phyloP scores from a whole-genome alignment of 2,329 filamentous ascomycete genomes.

The Trichoderma semiorbis region DNA sequence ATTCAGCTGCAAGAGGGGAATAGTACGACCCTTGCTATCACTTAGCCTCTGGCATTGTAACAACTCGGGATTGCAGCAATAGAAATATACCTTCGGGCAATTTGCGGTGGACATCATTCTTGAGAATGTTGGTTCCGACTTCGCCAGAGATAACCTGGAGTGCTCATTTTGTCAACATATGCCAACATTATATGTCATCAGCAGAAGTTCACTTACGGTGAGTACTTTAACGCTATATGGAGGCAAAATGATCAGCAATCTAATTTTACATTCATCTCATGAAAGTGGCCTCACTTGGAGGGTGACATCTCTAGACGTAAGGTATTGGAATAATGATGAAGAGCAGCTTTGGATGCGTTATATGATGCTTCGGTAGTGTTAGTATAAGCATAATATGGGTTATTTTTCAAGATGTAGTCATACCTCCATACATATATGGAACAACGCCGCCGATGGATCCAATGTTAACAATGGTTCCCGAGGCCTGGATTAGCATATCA shows the following conservation, averaged over 20 bases:
- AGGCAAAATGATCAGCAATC: not conserved
- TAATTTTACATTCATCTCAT: not conserved
- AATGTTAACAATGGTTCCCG: constrained; percentile 27
- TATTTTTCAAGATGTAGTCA: not conserved
- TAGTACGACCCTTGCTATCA: not conserved
- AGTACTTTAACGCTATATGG: not conserved
- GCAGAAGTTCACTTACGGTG: not conserved
- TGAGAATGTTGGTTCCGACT: constrained; percentile 14
- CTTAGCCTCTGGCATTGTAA: not conserved
- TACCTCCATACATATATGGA: constrained; percentile 22
- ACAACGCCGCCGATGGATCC: constrained; percentile 25
- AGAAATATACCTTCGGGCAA: not conserved
- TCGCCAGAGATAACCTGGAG: constrained; percentile 20
- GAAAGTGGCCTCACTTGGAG: constrained; percentile 18
- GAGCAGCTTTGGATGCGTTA: constrained; percentile 25
- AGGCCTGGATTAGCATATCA: constrained; percentile 22
- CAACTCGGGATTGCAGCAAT: not conserved
- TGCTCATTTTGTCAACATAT: not conserved
- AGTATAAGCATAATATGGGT: not conserved
- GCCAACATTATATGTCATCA: not conserved
- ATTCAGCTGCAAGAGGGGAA: not conserved
- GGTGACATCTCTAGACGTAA: constrained; percentile 26
- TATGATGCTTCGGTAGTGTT: constrained; percentile 10
- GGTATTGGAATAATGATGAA: constrained; percentile 24
- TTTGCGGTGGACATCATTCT: constrained; percentile 6